phyloP scores from a whole-genome alignment of 2,329 filamentous ascomycete species.

The Monosporascus ibericus region DNA sequence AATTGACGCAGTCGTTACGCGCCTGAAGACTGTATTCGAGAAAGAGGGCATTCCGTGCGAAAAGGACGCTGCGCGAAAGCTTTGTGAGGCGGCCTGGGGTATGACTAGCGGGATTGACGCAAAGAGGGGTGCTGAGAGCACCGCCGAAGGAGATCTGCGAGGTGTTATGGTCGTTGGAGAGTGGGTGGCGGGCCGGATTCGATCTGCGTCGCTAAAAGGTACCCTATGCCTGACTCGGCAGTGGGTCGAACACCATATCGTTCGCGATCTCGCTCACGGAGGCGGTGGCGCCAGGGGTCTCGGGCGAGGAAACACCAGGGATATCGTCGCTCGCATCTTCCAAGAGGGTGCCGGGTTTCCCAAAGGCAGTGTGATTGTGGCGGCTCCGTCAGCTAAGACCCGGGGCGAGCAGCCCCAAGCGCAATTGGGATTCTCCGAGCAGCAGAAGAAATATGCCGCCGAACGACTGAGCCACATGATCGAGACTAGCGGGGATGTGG shows the following conservation, averaged over 20 bases:
- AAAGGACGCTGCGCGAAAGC: slow-evolving; percentile 76
- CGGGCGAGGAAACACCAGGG: slow-evolving; percentile 65
- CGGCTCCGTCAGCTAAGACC: slow-evolving; percentile 36
- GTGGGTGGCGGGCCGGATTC: slow-evolving; percentile 73
- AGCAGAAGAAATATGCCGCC: slow-evolving; percentile 66
- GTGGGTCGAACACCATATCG: slow-evolving; percentile 70
- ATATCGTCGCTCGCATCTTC: slow-evolving; percentile 74
- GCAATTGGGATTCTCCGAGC: slow-evolving; percentile 65
- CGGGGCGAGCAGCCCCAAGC: slow-evolving; percentile 49
- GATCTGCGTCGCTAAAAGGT: slow-evolving; percentile 36
- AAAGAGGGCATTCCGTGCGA: slow-evolving; percentile 87
- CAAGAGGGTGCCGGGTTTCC: slow-evolving; percentile 74
- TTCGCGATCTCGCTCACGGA: slow-evolving; percentile 61
- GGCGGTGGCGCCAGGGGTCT: slow-evolving; percentile 66
- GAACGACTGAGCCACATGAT: slow-evolving; percentile 69
- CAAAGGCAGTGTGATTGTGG: slow-evolving; percentile 41
- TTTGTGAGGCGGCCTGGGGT: slow-evolving; percentile 80
- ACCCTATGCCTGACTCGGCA: slow-evolving; percentile 56
- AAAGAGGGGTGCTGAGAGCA: slow-evolving; percentile 60
- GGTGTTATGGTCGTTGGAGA: slow-evolving; percentile 82
- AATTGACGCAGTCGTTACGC: slow-evolving; percentile 74
- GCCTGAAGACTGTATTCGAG: slow-evolving; percentile 78
- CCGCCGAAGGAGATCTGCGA: slow-evolving; percentile 67
- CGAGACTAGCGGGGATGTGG: slow-evolving; percentile 71
- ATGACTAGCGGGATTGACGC: slow-evolving; percentile 67